phyloP scores from a whole-genome alignment of 306 rosid species.

The Begonia peltatifolia region DNA sequence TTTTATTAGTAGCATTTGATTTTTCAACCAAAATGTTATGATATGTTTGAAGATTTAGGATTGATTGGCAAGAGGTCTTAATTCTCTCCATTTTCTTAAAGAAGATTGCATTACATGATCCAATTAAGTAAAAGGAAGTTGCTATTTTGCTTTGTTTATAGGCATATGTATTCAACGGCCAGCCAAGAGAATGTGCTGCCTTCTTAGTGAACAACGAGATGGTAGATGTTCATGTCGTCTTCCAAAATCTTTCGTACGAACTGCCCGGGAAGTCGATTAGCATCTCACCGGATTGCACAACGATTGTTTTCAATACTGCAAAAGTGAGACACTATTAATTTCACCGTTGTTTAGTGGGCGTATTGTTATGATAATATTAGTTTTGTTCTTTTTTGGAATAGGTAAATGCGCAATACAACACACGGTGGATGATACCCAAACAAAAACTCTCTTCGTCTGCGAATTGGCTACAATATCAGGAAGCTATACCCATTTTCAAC shows the following conservation, averaged over 20 bases:
- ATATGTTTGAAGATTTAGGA: no score
- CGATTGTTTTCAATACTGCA: conserved; percentile 23
- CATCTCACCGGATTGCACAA: conserved; percentile 30
- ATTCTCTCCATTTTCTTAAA: no score
- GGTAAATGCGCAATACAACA: conserved; percentile 21
- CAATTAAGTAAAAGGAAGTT: no score
- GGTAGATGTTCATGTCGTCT: conserved; percentile 12
- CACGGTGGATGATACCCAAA: conserved; percentile 17
- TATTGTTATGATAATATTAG: no score
- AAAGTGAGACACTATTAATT: conserved; percentile 7
- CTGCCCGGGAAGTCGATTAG: conserved; percentile 20
- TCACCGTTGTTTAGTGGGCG: no score
- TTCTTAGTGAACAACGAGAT: conserved; percentile 26
- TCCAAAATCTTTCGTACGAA: conserved; percentile 11
- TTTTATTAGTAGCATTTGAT: no score
- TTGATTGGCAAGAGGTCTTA: no score
- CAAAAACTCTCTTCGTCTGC: conserved; percentile 8
- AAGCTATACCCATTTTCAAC: conserved; percentile 16
- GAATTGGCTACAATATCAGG: conserved; percentile 22
- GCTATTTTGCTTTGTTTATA: neutral
- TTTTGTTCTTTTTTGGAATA: neutral
- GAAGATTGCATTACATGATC: no score
- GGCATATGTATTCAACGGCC: conserved; percentile 22
- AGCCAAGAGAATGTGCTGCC: conserved; percentile 28
- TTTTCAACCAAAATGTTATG: no score